These are phyloP conservation scores for Vishniacozyma victoriae DNA, from an alignment of 768 basidiomycete genomes.

Conservation along the genomic window DNA sequence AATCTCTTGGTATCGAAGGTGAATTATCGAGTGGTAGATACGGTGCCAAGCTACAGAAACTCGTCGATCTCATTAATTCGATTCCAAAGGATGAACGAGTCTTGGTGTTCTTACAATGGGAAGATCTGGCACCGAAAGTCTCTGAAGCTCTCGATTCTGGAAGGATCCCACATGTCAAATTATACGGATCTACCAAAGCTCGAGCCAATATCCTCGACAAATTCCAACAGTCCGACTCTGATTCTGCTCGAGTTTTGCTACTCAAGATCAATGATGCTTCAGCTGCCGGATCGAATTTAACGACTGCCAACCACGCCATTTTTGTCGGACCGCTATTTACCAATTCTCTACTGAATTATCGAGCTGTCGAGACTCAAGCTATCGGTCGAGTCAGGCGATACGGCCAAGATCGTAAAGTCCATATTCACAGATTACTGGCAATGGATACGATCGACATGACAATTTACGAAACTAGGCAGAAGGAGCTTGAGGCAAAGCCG, in stretches of 20 bases:
- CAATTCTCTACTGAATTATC: constrained; percentile 75
- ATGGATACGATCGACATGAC: constrained; percentile 81
- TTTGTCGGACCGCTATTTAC: constrained; percentile 89
- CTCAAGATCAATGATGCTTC: constrained; percentile 84
- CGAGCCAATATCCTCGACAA: constrained; percentile 76
- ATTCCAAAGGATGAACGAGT: constrained; percentile 73
- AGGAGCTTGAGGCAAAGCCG: constrained; percentile 19
- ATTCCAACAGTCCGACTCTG: constrained; percentile 76
- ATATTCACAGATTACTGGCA: constrained; percentile 78
- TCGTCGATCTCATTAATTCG: constrained; percentile 73
- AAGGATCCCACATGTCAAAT: constrained; percentile 69
- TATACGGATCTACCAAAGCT: constrained; percentile 67
- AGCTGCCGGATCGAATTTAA: constrained; percentile 59
- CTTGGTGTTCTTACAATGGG: constrained; percentile 93
- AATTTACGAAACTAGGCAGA: constrained; percentile 53
- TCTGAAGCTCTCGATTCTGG: constrained; percentile 69
- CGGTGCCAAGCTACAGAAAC: constrained; percentile 45
- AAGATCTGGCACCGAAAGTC: constrained; percentile 85
- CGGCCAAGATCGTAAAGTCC: constrained; percentile 64
- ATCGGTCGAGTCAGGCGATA: constrained; percentile 59
- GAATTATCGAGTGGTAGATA: constrained; percentile 34
- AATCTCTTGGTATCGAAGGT: constrained; percentile 41
- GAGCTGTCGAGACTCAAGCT: constrained; percentile 57
- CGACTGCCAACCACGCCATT: constrained; percentile 87
- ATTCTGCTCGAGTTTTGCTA: constrained; percentile 60